Evolutionary conservation across 768 basidiomycete genomes (phyloP), one percentile per base, ranked within the genome.

Genomic region (Rhizopogon sp.): DNA sequence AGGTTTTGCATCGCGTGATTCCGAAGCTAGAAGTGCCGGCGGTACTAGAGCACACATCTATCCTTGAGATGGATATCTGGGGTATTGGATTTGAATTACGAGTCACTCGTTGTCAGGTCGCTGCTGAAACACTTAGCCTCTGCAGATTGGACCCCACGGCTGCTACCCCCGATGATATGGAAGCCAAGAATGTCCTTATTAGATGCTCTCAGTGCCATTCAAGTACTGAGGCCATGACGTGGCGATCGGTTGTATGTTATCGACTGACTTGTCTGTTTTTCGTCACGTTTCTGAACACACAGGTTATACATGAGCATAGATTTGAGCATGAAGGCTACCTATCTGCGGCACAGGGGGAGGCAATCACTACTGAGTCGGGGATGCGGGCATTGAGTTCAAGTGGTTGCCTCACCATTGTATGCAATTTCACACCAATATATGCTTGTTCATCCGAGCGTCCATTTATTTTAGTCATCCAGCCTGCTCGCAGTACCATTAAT

Each of bases 151-250:
- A 76, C 62, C 70, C 75, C 2, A 56, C 56, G 3, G 64, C 56
- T 10, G 60, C 72, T 25, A 74, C 72, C 8, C 54, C 66, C 20
- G 63, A 66, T 9, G 70, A 72, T 6, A 69, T 76, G 71, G 72
- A 76, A 28, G 44, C 44, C 16, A 10, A 9, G 10, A 31, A 31
- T 6, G 29, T 17, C 44, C 10, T 45, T 28, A 31, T 45, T 17
- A 28, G 6, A 9, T 31, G 10, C 29, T 29, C 28, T 31, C 29
- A 13, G 29, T 45, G 44, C 10, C 9, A 45, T 31, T 10, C 44
- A 5, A 16, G n/a, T 31, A 11, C 44, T 17, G 5, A 31, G 4
- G 5, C 29, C n/a, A 45, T 44, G 41, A 2, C 28, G 28, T 45
- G 29, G n/a, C 5, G 29, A 31, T 31, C 3, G n/a, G n/a, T 29